phyloP scores from a whole-genome alignment of 331 rosid genomes.

The Dryas integrifolia region DNA sequence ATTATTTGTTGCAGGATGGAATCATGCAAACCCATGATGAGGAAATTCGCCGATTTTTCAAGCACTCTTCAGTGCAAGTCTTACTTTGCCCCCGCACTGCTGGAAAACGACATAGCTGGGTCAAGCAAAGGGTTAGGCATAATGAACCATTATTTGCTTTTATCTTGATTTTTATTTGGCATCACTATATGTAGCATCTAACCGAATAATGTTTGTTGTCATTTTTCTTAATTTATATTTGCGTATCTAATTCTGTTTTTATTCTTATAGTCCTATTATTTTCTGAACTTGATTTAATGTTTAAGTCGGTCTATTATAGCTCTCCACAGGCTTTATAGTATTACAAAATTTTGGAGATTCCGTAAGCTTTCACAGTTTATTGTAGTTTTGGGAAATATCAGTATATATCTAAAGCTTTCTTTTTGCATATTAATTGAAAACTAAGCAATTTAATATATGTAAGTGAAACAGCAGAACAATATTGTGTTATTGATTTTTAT shows the following conservation, averaged over 20 bases:
- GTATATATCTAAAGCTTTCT: background rate
- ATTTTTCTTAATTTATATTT: background rate
- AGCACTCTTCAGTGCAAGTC: conserved; percentile 89
- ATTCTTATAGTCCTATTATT: background rate
- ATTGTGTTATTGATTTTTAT: background rate
- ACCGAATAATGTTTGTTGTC: background rate
- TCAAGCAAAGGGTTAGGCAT: conserved; percentile 68
- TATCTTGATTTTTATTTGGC: background rate
- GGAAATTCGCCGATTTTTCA: conserved; percentile 90
- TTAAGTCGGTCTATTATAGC: background rate
- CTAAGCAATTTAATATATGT: background rate
- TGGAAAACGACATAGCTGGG: conserved; percentile 92
- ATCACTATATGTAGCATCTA: too few relatives aligned
- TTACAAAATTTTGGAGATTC: conserved; percentile 3
- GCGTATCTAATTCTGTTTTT: background rate
- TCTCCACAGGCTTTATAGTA: background rate
- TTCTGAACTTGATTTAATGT: background rate
- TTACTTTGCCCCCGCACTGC: conserved; percentile 87
- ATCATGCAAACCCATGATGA: conserved; percentile 97
- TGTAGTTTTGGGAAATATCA: background rate
- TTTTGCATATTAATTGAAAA: background rate
- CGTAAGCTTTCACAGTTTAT: background rate
- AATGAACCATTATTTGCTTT: background rate
- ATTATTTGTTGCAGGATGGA: conserved; percentile 66
- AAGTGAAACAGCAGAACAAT: background rate